Base-by-base conservation (phyloP, 2,329 filamentous ascomycete genomes). In the Dactylonectria macrodidyma region DNA sequence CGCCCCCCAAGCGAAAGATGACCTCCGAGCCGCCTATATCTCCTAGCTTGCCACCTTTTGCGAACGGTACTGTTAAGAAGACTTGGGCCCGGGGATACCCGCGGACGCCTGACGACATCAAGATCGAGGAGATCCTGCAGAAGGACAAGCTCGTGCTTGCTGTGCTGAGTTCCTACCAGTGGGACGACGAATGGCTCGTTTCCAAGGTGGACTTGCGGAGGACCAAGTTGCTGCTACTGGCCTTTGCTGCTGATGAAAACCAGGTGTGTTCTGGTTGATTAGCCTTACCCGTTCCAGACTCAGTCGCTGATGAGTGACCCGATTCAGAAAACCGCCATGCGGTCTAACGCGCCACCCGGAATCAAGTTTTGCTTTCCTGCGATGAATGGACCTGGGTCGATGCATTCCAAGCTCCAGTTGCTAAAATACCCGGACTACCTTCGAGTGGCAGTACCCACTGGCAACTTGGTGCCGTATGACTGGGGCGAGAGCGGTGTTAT, bases 351-450 rank as follows among this genome's bases (percentile, higher is more conserved):
- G 10, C 88, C 88, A 19, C 71, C 75, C n/a, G 82, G 80, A 44
- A 85, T 97, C 62, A 88, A 88, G 22, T 91, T 91, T 62, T 95
- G 93, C 78, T 97, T 98, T 77, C 95, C 95, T 16, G 87, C 88
- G 2, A 95, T 98, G 93, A 85, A 89, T 47, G 88, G 90, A 2
- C 84, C 88, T 6, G 92, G 91, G 26, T 91, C 87, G 74, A 97
- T 98, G 95, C 96, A 98, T 80, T 97, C 94, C 57, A 98, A 99
- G 78, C 85, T 98, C 50, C 95, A 97, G 87, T 82, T 98, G 1
- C 86, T 98, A n/a, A 95, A 95, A 74, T 93, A 94, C 73, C 82
- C 88, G 0, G 82, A 82, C 1, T 91, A 95, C 78, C 81, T 98
- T 16, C 90, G 96, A 7, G 86, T 99, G 51, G 95, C 92, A 1